Conservation (phyloP, 2,329 filamentous ascomycete species). For the Colletotrichum liriopes region DNA sequence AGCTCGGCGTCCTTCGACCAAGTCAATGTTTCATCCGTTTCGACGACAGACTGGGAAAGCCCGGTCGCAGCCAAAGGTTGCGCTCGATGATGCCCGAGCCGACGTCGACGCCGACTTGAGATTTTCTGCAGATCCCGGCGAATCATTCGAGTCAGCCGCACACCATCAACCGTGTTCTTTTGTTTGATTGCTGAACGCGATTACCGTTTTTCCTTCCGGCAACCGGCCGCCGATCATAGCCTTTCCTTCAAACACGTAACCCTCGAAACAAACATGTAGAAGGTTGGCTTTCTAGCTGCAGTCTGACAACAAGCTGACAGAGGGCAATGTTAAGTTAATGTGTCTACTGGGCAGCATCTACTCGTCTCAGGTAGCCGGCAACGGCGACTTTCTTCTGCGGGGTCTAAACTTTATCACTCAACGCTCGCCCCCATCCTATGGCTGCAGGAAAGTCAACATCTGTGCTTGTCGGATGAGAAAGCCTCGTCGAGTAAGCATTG, state of each 20-base stretch:
- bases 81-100: background rate
- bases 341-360: background rate
- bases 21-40: constrained; percentile 31
- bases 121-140: constrained; percentile 21
- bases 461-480: background rate
- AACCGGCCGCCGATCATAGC: background rate
- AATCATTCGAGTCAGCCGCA: constrained; percentile 13
- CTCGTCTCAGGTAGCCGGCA: background rate
- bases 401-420: background rate
- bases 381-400: background rate
- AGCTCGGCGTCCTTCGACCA: constrained; percentile 6
- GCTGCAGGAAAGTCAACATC: background rate
- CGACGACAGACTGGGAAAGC: constrained; percentile 29
- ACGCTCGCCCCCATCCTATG: background rate
- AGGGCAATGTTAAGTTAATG: background rate
- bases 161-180: background rate
- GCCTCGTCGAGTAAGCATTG: background rate
- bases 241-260: too few relatives aligned
- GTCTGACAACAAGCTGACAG: constrained; percentile 25
- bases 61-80: background rate
- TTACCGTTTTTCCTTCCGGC: background rate
- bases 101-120: background rate
- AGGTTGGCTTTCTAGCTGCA: constrained; percentile 14
- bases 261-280: constrained; percentile 10
- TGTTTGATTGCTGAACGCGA: background rate